Base-by-base conservation (phyloP, 371 early-diverging fungal species). In the Polyrhizophydium stewartii region DNA sequence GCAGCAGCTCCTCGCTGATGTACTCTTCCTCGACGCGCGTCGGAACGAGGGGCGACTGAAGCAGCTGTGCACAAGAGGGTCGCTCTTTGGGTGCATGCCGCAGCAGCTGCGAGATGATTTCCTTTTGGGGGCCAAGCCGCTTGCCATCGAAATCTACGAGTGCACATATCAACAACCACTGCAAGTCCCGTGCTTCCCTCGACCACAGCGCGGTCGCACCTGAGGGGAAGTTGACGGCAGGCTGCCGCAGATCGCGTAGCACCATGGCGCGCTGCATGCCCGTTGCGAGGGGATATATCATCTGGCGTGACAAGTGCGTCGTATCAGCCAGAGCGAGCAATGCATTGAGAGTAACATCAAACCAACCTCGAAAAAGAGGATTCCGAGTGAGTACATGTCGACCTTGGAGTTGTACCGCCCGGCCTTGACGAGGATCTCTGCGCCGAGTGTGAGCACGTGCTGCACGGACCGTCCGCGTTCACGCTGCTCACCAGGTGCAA, bases 11-110 rank as follows among this genome's bases (percentile, higher is more conserved):
- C 67, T 96, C 96, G 45, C 87, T 85, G 59, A 96, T 84, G 64
- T 93, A 90, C 70, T 93, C 94, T 70, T 95, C 94, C 66, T 94
- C 96, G 87, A 59, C 40, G 88, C 88, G 69, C 88, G 86, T 61
- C 86, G 85, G 19, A 7, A 59, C 37, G 16, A 72, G 62, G 3
- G 63, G 57, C 0, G 69, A 69, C 60, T 73, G 67, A 35, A 94
- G 74, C 21, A 97, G 73, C 64, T 96, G 93, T 43, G 85, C 78
- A 55, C 91, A 91, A 37, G 90, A 89, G 17, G 91, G 93, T 19
- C 97, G 83, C 60, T 89, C 83, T 53, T 88, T 87, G 3, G 94
- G 89, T 50, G 81, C 79, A 59, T 94, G 92, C 24, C 81, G 84
- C 35, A 95, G 66, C 46, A 97, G 73, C 47, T 80, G 76, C 13